Evolutionary conservation across 2,329 filamentous ascomycete species (phyloP).

Genomic region (Colletotrichum navitas): DNA sequence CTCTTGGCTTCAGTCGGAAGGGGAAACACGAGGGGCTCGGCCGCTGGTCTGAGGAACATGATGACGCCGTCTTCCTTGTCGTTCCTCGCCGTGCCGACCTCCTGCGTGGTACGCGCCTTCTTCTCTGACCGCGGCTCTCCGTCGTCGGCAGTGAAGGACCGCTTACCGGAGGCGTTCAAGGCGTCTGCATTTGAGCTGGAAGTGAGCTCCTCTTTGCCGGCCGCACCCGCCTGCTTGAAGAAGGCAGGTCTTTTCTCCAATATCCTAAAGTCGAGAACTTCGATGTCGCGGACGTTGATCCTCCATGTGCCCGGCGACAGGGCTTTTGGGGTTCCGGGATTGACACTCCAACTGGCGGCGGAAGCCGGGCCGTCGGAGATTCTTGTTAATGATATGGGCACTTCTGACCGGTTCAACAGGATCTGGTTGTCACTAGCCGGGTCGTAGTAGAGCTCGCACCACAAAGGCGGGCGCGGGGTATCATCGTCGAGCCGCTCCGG

Average conservation of each 20-base stretch:
- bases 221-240: slow-evolving; percentile 49
- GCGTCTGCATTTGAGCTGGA: slow-evolving; percentile 51
- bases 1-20: slow-evolving; percentile 61
- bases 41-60: slow-evolving; percentile 64
- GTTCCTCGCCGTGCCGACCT: slow-evolving; percentile 45
- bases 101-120: slow-evolving; percentile 55
- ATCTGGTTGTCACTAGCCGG: slow-evolving; percentile 70
- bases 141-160: slow-evolving; percentile 61
- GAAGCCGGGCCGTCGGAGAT: slow-evolving; percentile 55
- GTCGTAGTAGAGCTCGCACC: slow-evolving; percentile 72
- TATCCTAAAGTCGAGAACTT: slow-evolving; percentile 70
- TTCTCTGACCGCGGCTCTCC: slow-evolving; percentile 57
- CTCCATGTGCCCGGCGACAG: slow-evolving; percentile 69
- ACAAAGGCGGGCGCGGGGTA: slow-evolving; percentile 62
- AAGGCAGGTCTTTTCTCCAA: slow-evolving; percentile 65
- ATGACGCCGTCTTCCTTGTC: slow-evolving; percentile 64
- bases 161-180: slow-evolving; percentile 63
- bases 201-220: slow-evolving; percentile 32
- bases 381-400: slow-evolving; percentile 64
- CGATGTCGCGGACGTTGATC: slow-evolving; percentile 62
- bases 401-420: slow-evolving; percentile 67
- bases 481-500: slow-evolving; percentile 58
- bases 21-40: slow-evolving; percentile 65
- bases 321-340: slow-evolving; percentile 59
- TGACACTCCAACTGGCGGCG: slow-evolving; percentile 54